These are phyloP conservation scores for Nematodospora anomalae DNA, from an alignment of 1,139 yeast species.

Conservation along the genomic window DNA sequence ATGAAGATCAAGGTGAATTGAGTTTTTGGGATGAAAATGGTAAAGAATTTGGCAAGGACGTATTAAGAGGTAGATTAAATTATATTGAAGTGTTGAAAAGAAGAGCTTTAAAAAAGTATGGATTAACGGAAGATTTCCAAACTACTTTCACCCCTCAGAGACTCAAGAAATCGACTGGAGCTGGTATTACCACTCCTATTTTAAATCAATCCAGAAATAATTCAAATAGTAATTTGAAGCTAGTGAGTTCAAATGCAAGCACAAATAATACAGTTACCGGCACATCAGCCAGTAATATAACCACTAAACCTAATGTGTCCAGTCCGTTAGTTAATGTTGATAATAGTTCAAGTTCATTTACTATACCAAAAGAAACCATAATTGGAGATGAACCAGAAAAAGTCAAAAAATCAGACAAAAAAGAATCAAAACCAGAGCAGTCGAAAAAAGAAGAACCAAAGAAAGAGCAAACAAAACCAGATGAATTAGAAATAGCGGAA, in stretches of 20 bases:
- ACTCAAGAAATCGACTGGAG: slow-evolving; percentile 12
- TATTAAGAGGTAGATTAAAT: slow-evolving; percentile 35
- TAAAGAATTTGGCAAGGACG: slow-evolving; percentile 35
- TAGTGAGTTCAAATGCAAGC: slow-evolving; percentile 5
- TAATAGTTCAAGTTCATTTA: slow-evolving; percentile 25
- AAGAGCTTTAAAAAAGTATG: slow-evolving; percentile 47
- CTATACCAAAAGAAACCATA: slow-evolving; percentile 45
- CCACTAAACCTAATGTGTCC: slow-evolving; percentile 13
- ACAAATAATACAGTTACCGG: not conserved
- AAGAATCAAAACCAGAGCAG: slow-evolving; percentile 10
- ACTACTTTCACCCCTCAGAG: slow-evolving; percentile 45
- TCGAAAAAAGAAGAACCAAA: slow-evolving; percentile 1
- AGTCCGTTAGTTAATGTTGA: slow-evolving; percentile 36
- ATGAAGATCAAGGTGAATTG: slow-evolving; percentile 47
- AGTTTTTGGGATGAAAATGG: slow-evolving; percentile 34
- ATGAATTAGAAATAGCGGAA: slow-evolving; percentile 1
- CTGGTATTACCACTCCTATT: slow-evolving; percentile 10
- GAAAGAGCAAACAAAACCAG: slow-evolving; percentile 6
- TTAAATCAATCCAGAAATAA: slow-evolving; percentile 13
- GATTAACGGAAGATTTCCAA: slow-evolving; percentile 37
- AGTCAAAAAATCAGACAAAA: slow-evolving; percentile 7
- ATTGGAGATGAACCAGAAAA: slow-evolving; percentile 40
- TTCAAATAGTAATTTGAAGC: slow-evolving; percentile 12
- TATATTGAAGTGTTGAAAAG: slow-evolving; percentile 55
- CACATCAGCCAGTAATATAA: slow-evolving; percentile 2